Percentiles rank a stretch among this genome's conserved stretches.
Conservation (phyloP, 345 rosid species). For the Durio zibethinus region DNA sequence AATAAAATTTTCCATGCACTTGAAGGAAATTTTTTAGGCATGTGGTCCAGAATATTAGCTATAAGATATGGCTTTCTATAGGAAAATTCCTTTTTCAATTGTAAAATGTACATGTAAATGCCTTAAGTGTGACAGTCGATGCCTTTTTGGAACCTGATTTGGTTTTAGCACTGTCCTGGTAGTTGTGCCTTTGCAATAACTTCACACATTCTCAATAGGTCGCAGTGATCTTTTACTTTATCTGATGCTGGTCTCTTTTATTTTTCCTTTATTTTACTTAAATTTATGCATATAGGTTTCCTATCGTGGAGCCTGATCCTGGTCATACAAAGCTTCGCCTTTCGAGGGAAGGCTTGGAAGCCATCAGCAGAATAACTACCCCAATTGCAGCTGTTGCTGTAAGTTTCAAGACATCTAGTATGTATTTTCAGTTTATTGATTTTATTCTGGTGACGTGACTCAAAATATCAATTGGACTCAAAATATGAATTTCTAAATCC, state of each 20-base stretch:
- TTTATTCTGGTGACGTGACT: not conserved
- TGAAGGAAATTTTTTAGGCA: not conserved
- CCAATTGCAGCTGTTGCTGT: slow-evolving; percentile 96
- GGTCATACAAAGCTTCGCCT: slow-evolving; percentile 97
- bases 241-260: not conserved
- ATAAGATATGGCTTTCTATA: not conserved
- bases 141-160: not conserved
- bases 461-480: not conserved
- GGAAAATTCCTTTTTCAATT: slow-evolving; percentile 1
- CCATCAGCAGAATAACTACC: slow-evolving; percentile 72
- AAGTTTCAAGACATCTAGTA: slow-evolving; percentile 29
- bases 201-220: not conserved
- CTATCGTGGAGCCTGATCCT: slow-evolving; percentile 93
- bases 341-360: slow-evolving; percentile 85
- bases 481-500: not conserved
- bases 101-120: not conserved
- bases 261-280: not conserved
- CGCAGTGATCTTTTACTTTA: not conserved
- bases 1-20: not conserved
- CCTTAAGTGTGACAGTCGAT: not conserved
- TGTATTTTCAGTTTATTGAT: too few relatives aligned
- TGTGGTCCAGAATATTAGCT: not conserved
- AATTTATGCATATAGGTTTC: slow-evolving; percentile 56
- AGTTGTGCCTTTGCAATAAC: not conserved
- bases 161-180: not conserved